Evolutionary conservation across 352 stramenopile species (phyloP).

Genomic region (Pythium myriotylum): DNA sequence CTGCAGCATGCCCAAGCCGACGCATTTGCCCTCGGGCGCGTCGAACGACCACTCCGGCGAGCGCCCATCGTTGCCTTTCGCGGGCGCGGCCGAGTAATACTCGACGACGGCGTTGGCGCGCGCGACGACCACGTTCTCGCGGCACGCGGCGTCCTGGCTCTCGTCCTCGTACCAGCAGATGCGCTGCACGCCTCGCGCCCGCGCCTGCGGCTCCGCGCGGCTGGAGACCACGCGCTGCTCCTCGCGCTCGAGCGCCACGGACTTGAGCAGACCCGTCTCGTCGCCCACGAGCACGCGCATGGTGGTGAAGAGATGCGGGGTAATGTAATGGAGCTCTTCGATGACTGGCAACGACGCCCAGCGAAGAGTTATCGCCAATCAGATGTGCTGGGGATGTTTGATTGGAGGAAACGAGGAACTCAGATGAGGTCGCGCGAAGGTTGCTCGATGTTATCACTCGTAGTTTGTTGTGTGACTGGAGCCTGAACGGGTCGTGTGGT

Average conservation of each 20-base stretch:
- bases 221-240: conserved; percentile 64
- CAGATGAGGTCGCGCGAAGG: too few relatives aligned
- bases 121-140: conserved; percentile 60
- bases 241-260: conserved; percentile 70
- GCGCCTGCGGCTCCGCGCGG: conserved; percentile 46
- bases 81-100: conserved; percentile 53
- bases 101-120: conserved; percentile 67
- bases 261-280: conserved; percentile 86
- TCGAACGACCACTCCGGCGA: conserved; percentile 56
- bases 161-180: conserved; percentile 68
- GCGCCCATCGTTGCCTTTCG: conserved; percentile 33
- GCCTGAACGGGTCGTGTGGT: too few relatives aligned
- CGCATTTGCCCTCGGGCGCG: conserved; percentile 24
- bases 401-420: conserved; percentile 8
- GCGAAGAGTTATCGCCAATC: conserved; percentile 17
- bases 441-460: too few relatives aligned
- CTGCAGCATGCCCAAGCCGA: conserved; percentile 61
- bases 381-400: not conserved
- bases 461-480: too few relatives aligned
- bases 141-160: conserved; percentile 31
- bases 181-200: conserved; percentile 49
- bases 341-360: conserved; percentile 27
- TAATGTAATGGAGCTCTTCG: conserved; percentile 4
- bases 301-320: conserved; percentile 23
- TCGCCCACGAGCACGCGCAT: conserved; percentile 83